Evolutionary conservation across 352 stramenopile genomes (phyloP), one percentile per base, ranked within the genome.

Genomic region (Peronospora belbahrii): DNA sequence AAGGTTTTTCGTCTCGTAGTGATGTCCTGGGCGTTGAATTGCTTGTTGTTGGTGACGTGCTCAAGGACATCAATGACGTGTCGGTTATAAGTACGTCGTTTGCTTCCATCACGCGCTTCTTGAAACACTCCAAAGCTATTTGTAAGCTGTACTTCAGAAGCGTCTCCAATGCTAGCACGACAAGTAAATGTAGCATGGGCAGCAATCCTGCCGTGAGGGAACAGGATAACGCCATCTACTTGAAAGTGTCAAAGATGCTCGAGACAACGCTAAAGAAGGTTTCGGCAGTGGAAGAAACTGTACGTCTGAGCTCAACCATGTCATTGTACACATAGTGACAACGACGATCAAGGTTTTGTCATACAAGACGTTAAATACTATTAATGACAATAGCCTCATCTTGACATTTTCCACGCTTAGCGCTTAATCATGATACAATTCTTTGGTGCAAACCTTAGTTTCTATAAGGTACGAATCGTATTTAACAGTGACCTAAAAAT

Each of bases 201-300:
- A 52, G 56, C 40, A 75, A 73, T 33, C 60, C 60, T 36, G 56
- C 48, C 4, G 25, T 42, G 4, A 33, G 8, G 4, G 71, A 84
- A 37, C 57, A 62, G 7, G 68, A 76, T 19, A 60, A 57, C 4
- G 35, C 51, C 32, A 59, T 79, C 53, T 87, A 83, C 57, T 66
- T 65, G n/a, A 86, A 86, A 50, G 74, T 88, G 41, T 59, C 62
- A 17, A 66, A 80, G 41, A 65, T 91, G 60, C n/a, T n/a, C n/a
- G n/a, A n/a, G n/a, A n/a, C n/a, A 33, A 88, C 76, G 35, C 70
- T 91, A 25, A 77, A 83, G 52, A 87, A 87, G 43, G 73, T 88
- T 27, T 73, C 76, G 9, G 65, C 65, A 2, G 75, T 88, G 39
- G 74, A 89, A 44, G 77, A 86, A 54, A 85, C 69, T 2, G 65